Percentiles rank a stretch among this genome's conserved stretches.
Evolutionary conservation across 352 stramenopile species (phyloP).

Genomic region (Phytophthora quininea): DNA sequence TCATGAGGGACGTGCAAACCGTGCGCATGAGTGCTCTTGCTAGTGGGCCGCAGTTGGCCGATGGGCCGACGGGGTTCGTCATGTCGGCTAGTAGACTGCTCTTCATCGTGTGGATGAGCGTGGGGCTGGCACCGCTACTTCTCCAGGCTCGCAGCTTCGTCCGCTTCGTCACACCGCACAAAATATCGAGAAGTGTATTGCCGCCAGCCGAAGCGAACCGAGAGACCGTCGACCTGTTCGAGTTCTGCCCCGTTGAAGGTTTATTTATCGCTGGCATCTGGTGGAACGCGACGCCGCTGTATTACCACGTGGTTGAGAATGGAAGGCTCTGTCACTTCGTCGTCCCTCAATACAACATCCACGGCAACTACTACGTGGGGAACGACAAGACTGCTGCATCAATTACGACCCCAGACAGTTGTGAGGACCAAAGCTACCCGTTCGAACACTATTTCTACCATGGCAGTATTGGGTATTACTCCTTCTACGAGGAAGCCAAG

Average conservation of each 20-base stretch:
- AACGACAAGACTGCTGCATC: not conserved
- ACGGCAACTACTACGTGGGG: constrained; percentile 10
- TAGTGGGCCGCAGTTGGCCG: constrained; percentile 18
- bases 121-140: constrained; percentile 35
- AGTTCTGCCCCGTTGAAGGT: constrained; percentile 1
- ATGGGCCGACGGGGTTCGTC: not conserved
- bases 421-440: constrained; percentile 7
- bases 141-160: constrained; percentile 41
- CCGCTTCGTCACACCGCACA: constrained; percentile 21
- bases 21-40: constrained; percentile 18
- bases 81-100: constrained; percentile 19
- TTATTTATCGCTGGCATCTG: constrained; percentile 12
- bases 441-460: constrained; percentile 20
- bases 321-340: constrained; percentile 14
- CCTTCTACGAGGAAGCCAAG: constrained; percentile 12
- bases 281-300: constrained; percentile 8
- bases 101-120: constrained; percentile 32
- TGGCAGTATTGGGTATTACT: constrained; percentile 16
- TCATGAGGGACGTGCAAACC: no score
- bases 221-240: not conserved
- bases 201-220: not conserved
- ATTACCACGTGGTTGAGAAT: constrained; percentile 2
- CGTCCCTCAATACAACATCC: constrained; percentile 15
- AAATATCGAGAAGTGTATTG: constrained; percentile 18
- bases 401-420: not conserved